phyloP scores from a whole-genome alignment of 345 rosid genomes.

The Cardamine occulta region DNA sequence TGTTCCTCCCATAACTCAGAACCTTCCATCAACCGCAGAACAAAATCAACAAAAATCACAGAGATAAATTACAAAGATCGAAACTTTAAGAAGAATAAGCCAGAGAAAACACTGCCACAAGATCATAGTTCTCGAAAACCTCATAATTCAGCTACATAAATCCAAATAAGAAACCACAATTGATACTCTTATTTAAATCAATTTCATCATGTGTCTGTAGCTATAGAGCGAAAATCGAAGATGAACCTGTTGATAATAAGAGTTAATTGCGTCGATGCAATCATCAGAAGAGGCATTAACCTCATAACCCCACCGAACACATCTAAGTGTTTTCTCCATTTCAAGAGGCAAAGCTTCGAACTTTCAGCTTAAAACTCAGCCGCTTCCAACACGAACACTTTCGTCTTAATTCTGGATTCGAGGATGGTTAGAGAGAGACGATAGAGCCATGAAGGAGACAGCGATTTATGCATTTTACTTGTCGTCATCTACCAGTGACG shows the following conservation, averaged over 20 bases:
- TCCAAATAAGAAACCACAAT: not conserved
- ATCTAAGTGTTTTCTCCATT: slow-evolving; percentile 57
- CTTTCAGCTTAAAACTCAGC: not conserved
- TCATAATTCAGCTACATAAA: slow-evolving; percentile 13
- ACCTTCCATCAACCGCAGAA: slow-evolving; percentile 52
- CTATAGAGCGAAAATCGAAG: not conserved
- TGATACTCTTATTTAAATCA: slow-evolving; percentile 2
- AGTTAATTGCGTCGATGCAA: slow-evolving; percentile 71
- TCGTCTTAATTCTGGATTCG: not conserved
- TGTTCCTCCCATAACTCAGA: slow-evolving; percentile 66
- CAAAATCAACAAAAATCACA: slow-evolving; percentile 7
- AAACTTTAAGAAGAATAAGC: not conserved
- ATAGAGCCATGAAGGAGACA: not conserved
- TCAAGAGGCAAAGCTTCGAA: slow-evolving; percentile 19
- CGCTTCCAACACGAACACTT: not conserved
- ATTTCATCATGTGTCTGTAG: not conserved
- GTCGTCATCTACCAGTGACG: slow-evolving; percentile 24
- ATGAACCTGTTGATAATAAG: slow-evolving; percentile 69
- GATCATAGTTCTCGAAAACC: not conserved
- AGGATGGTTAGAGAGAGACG: slow-evolving; percentile 6
- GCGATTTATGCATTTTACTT: slow-evolving; percentile 19
- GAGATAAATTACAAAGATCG: slow-evolving; percentile 11
- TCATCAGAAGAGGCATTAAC: slow-evolving; percentile 64
- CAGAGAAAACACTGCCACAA: not conserved
- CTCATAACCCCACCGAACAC: slow-evolving; percentile 81